phyloP scores from a whole-genome alignment of 768 basidiomycete genomes.

The Boletus tylopilopsis region DNA sequence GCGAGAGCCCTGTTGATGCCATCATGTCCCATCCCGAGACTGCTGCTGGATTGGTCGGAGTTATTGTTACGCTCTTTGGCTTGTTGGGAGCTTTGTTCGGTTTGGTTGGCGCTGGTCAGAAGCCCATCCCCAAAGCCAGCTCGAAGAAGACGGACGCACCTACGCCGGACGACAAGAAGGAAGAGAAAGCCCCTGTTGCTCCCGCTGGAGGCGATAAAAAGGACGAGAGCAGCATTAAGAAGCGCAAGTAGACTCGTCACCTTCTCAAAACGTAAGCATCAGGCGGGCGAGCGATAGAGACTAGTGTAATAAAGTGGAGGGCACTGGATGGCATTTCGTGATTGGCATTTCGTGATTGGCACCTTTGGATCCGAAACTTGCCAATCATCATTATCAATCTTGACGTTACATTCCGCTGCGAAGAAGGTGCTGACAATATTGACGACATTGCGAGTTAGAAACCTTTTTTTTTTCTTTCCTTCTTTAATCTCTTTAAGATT shows the following conservation, averaged over 20 bases:
- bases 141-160: slow-evolving; percentile 75
- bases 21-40: slow-evolving; percentile 89
- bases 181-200: slow-evolving; percentile 62
- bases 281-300: background rate
- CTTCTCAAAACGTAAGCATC: slow-evolving; percentile 10
- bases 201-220: slow-evolving; percentile 73
- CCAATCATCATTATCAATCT: slow-evolving; percentile 12
- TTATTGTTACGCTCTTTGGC: slow-evolving; percentile 75
- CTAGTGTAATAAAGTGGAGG: slow-evolving; percentile 11
- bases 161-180: slow-evolving; percentile 63
- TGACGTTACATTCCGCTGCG: slow-evolving; percentile 7
- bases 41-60: slow-evolving; percentile 70
- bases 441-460: slow-evolving; percentile 2
- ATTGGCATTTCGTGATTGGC: too few relatives aligned
- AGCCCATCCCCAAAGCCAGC: slow-evolving; percentile 63
- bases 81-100: slow-evolving; percentile 81
- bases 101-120: slow-evolving; percentile 68
- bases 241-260: slow-evolving; percentile 53
- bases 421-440: slow-evolving; percentile 7
- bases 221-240: slow-evolving; percentile 66
- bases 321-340: slow-evolving; percentile 5
- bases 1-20: slow-evolving; percentile 72
- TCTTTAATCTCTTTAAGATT: slow-evolving; percentile 7
- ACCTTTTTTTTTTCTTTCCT: background rate
- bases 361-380: background rate